Percentiles rank a stretch among this genome's conserved stretches.
These are phyloP conservation scores for Vanrija pseudolonga DNA, from an alignment of 1,284 basidiomycete species.

Conservation along the genomic window DNA sequence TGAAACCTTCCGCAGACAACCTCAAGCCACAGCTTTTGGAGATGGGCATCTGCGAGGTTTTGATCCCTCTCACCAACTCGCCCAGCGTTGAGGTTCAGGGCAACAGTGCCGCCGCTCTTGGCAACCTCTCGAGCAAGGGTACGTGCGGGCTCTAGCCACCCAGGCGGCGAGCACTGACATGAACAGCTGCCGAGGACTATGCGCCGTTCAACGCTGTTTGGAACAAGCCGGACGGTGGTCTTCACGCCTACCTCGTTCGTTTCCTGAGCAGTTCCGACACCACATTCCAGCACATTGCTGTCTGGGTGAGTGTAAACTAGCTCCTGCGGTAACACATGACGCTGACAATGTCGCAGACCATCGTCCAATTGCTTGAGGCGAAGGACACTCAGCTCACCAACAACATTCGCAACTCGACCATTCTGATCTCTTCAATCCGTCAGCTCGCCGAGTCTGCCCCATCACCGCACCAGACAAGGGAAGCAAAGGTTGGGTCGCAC, in stretches of 20 bases:
- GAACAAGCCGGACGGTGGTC: slow-evolving; percentile 95
- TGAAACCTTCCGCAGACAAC: slow-evolving; percentile 61
- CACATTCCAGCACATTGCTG: slow-evolving; percentile 99
- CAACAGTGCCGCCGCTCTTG: slow-evolving; percentile 94
- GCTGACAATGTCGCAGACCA: slow-evolving; percentile 57
- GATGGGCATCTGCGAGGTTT: slow-evolving; percentile 96
- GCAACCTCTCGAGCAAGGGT: slow-evolving; percentile 96
- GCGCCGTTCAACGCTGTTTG: slow-evolving; percentile 97
- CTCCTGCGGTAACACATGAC: too few relatives aligned
- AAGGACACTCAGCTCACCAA: slow-evolving; percentile 84
- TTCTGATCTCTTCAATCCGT: slow-evolving; percentile 78
- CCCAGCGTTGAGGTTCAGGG: slow-evolving; percentile 97
- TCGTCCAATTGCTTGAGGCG: slow-evolving; percentile 92
- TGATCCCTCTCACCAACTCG: slow-evolving; percentile 95
- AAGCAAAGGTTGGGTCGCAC: background rate
- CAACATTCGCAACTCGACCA: slow-evolving; percentile 77
- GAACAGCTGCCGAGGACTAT: slow-evolving; percentile 80
- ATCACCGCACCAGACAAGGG: slow-evolving; percentile 54
- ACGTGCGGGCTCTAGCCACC: slow-evolving; percentile 1
- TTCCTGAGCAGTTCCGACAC: slow-evolving; percentile 93
- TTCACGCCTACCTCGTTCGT: slow-evolving; percentile 90
- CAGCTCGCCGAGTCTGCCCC: slow-evolving; percentile 71
- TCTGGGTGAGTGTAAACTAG: slow-evolving; percentile 60
- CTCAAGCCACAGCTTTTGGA: slow-evolving; percentile 92
- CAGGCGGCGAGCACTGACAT: background rate